Evolutionary conservation across 164 flowering plant species (phyloP), one percentile per base, ranked within the genome.

Genomic region (Aristolochia fimbriata): DNA sequence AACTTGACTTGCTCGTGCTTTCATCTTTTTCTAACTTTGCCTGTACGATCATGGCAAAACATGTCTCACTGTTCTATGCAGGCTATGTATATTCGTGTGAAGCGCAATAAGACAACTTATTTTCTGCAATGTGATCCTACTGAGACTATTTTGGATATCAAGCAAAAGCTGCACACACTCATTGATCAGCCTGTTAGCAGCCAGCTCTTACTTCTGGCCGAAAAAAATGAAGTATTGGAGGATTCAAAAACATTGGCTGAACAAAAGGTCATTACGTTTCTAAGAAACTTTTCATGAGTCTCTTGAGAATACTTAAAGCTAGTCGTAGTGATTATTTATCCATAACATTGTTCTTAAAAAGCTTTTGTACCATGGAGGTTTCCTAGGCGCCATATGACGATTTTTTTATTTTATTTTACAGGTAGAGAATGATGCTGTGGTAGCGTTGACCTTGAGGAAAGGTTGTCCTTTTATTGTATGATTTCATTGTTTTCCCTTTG

Each of bases 81-180:
- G 98, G 91, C 88, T 52, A 90, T 94, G 99, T 88, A 86, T 46
- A 86, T 94, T 47, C 96, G 99, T 59, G 88, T 94, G 12, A 94
- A 94, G 76, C 89, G 94, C 20, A 59, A 55, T 58, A 88, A 86
- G 81, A 88, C 88, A 37, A 94, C 99, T 56, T 94, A 94, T 79
- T 94, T 94, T 71, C 56, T 94, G 50, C 92, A 82, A 65, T 94
- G 99, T 59, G 91, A 83, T 63, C 95, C 97, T 51, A 88, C 83
- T 30, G 95, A 94, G 71, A 85, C 81, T 47, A 68, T 73, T 64
- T 56, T 88, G 58, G 86, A 77, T 58, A 81, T 94, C 50, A 94
- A 94, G 83, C 80, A 86, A 74, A 90, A 90, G 70, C 57, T 94
- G 77, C 71, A 70, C 16, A 55, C 63, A 14, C 83, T 90, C 25